Evolutionary conservation across 495 filamentous ascomycete species (phyloP), one percentile per base, ranked within the genome.

Genomic region (Aspergillus egyptiacus): DNA sequence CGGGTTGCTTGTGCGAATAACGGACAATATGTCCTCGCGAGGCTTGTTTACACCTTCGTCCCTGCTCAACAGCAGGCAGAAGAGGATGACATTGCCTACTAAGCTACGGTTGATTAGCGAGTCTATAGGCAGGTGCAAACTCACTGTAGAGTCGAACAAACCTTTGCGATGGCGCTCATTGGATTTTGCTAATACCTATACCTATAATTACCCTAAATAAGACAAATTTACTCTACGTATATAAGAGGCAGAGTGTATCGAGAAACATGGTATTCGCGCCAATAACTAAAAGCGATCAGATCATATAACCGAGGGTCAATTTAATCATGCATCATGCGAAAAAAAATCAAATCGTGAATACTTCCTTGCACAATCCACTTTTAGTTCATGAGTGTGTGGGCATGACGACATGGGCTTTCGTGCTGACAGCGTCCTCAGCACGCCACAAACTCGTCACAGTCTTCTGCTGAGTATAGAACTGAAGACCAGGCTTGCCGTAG

Each of bases 381-480:
- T 42, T 42, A 36, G 15, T 14, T 24, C 30, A 73, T 15, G 66
- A 69, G 54, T 95, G 88, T 46, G 89, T 96, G n/a, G 91, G 91
- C 91, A 97, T 97, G 45, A 87, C 82, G 22, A 93, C 88, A 55
- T 79, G 80, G 10, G 91, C 91, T 74, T 88, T 89, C 50, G 78
- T 83, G 38, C 66, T 67, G 18, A 89, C 77, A 5, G 87, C 90
- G 70, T 95, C 90, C 61, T 91, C 87, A 46, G 78, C 79, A 48
- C 79, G 80, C 93, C 94, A 96, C 57, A 91, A 64, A 58, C 89
- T 87, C 52, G 93, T 98, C 42, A 98, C 91, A 17, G 93, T 98
- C 84, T 98, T 96, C 59, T 84, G 77, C 75, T 97, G 93, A 11
- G 93, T 98, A 62, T 95, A 98, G 65, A 98, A 98, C 48, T 85